Conservation (phyloP, 257 asterid species). For the Solanum neorickii region DNA sequence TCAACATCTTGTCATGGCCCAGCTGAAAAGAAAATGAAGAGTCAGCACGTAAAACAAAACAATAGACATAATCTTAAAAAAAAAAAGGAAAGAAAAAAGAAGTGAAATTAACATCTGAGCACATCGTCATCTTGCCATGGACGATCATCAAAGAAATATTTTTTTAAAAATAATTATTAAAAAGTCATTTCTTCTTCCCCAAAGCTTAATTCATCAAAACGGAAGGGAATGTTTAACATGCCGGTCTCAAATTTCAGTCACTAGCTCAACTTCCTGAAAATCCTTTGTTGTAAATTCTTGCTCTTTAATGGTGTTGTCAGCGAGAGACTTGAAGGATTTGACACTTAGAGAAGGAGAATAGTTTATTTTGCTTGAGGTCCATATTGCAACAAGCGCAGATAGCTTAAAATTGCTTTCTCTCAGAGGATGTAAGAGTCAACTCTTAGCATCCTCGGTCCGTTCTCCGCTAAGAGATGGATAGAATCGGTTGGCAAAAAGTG, state of each 20-base stretch:
- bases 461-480: slow-evolving; percentile 29
- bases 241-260: slow-evolving; percentile 47
- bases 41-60: too few species aligned
- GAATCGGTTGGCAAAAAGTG: slow-evolving; percentile 67
- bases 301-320: slow-evolving; percentile 47
- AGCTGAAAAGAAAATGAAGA: too few species aligned
- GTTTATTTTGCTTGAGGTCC: slow-evolving; percentile 88
- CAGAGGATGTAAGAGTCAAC: slow-evolving; percentile 56
- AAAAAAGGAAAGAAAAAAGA: too few species aligned
- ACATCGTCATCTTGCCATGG: too few species aligned
- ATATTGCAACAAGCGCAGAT: slow-evolving; percentile 67
- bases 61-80: too few species aligned
- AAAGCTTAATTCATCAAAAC: neutral
- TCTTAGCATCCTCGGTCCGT: slow-evolving; percentile 12
- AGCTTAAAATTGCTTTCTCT: slow-evolving; percentile 80
- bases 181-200: too few species aligned
- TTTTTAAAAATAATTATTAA: too few species aligned
- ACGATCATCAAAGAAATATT: too few species aligned
- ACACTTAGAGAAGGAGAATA: slow-evolving; percentile 53
- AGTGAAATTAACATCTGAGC: too few species aligned
- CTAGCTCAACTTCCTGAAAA: slow-evolving; percentile 63
- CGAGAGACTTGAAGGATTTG: slow-evolving; percentile 36
- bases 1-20: too few species aligned
- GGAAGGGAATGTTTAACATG: slow-evolving; percentile 24
- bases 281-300: slow-evolving; percentile 67